Percentiles rank a stretch among this genome's conserved stretches.
Conservation (phyloP, 2,329 filamentous ascomycete species). For the Talaromyces rugulosus region DNA sequence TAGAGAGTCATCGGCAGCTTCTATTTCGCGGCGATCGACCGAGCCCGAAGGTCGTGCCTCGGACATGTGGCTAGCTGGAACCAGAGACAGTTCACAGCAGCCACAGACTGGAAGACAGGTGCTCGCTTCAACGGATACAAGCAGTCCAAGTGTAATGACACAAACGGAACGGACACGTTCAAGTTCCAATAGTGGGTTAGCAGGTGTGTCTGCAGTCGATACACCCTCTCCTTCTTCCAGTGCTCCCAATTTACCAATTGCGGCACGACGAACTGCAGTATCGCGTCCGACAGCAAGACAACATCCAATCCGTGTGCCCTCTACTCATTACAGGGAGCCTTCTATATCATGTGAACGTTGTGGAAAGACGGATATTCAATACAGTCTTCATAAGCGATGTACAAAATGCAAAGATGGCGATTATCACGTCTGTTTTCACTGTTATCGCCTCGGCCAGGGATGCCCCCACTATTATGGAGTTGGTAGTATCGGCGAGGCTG, state of each 20-base stretch:
- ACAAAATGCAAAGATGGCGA: constrained; percentile 62
- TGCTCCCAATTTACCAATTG: constrained; percentile 16
- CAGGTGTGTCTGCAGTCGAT: constrained; percentile 2
- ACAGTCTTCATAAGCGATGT: constrained; percentile 84
- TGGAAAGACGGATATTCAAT: constrained; percentile 68
- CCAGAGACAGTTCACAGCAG: constrained; percentile 21
- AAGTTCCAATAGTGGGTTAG: constrained; percentile 3
- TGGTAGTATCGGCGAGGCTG: constrained; percentile 64
- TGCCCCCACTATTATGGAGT: constrained; percentile 90
- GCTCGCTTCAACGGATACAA: constrained; percentile 21
- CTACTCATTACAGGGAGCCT: constrained; percentile 60
- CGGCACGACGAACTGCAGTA: constrained; percentile 18
- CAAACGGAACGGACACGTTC: constrained; percentile 14
- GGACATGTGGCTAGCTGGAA: constrained; percentile 20
- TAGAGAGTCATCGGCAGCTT: constrained; percentile 21
- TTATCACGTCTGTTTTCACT: constrained; percentile 76
- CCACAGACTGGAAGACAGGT: constrained; percentile 20
- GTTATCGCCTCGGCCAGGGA: constrained; percentile 72
- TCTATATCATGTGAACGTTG: constrained; percentile 71
- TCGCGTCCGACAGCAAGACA: constrained; percentile 29
- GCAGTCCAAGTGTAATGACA: constrained; percentile 1
- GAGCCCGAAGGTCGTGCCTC: constrained; percentile 29
- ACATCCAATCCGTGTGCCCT: constrained; percentile 21
- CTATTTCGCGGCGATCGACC: constrained; percentile 27
- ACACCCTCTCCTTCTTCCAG: not conserved